These are phyloP conservation scores for Ogataea degrootiae DNA, from an alignment of 805 yeast genomes.

Conservation along the genomic window DNA sequence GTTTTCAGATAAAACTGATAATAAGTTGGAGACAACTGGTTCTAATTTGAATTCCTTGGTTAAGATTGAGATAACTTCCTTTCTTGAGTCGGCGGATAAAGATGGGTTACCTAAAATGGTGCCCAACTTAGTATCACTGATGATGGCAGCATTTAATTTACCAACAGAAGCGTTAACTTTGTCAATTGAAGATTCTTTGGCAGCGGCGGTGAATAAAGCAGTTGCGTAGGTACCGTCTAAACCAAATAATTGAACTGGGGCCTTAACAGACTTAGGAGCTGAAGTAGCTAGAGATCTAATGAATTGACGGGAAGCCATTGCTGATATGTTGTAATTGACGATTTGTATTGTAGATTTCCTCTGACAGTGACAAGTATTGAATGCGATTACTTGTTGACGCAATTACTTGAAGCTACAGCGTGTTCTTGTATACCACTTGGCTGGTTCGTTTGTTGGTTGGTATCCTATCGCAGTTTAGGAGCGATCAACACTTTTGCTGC, in stretches of 20 bases:
- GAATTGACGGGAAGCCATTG: conserved; percentile 62
- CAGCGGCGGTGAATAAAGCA: conserved; percentile 89
- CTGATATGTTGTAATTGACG: conserved; percentile 4
- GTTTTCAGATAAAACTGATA: conserved; percentile 86
- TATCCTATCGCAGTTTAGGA: background rate
- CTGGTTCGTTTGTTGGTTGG: no score
- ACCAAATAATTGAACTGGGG: conserved; percentile 93
- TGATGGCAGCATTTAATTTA: conserved; percentile 49
- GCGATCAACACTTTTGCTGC: background rate
- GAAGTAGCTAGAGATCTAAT: conserved; percentile 65
- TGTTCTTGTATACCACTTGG: no score
- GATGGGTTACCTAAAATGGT: conserved; percentile 77
- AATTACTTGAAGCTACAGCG: no score
- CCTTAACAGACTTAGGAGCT: conserved; percentile 51
- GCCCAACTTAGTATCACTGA: conserved; percentile 58
- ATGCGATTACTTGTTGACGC: no score
- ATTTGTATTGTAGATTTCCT: no score
- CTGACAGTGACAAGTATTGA: no score
- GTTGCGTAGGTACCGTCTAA: conserved; percentile 96
- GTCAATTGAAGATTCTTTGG: conserved; percentile 72
- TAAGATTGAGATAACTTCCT: conserved; percentile 60
- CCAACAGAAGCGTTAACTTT: conserved; percentile 60
- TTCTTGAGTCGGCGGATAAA: conserved; percentile 69
- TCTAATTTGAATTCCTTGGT: conserved; percentile 48
- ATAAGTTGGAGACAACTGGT: conserved; percentile 70